A percentile compares a stretch with the other conserved stretches of the same genome.
Conservation (phyloP, 495 filamentous ascomycete species). For the Neurospora intermedia region DNA sequence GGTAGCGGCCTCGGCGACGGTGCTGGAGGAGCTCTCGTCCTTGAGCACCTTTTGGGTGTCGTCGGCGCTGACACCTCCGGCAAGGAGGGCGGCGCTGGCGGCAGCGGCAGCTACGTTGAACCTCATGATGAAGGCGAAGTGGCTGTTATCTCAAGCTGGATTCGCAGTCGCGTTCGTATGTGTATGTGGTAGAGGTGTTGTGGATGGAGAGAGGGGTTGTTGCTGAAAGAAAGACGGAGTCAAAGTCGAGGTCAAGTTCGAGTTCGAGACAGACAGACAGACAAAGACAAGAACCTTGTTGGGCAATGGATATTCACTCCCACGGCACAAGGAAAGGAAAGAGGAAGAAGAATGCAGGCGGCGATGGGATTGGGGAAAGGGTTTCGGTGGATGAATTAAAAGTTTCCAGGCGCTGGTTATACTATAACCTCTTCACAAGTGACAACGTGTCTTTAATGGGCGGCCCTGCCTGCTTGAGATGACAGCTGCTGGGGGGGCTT, state of each 20-base stretch:
- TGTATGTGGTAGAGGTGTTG: slow-evolving; percentile 5
- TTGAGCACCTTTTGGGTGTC: slow-evolving; percentile 48
- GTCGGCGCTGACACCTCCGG: slow-evolving; percentile 61
- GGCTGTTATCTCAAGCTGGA: slow-evolving; percentile 9
- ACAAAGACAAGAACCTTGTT: slow-evolving; percentile 1
- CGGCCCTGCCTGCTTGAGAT: slow-evolving; percentile 8
- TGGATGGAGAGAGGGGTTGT: neutral
- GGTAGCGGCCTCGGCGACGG: slow-evolving; percentile 41
- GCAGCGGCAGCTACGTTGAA: slow-evolving; percentile 64
- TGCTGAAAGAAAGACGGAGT: slow-evolving; percentile 4
- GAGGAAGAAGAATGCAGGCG: slow-evolving; percentile 2
- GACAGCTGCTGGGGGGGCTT: slow-evolving; percentile 3
- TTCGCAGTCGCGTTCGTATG: slow-evolving; percentile 7
- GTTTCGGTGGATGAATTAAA: slow-evolving; percentile 22
- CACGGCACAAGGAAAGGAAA: slow-evolving; percentile 32
- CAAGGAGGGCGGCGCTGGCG: slow-evolving; percentile 59
- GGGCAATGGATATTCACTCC: slow-evolving; percentile 28
- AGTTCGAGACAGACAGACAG: slow-evolving; percentile 13
- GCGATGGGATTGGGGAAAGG: neutral
- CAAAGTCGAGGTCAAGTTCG: slow-evolving; percentile 3
- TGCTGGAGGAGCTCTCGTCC: slow-evolving; percentile 31
- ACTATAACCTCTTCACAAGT: slow-evolving; percentile 9
- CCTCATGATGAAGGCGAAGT: slow-evolving; percentile 44
- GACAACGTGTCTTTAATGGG: slow-evolving; percentile 28
- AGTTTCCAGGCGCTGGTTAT: slow-evolving; percentile 5